Evolutionary conservation across 2,329 filamentous ascomycete genomes (phyloP).

Genomic region (Didymella sp.): DNA sequence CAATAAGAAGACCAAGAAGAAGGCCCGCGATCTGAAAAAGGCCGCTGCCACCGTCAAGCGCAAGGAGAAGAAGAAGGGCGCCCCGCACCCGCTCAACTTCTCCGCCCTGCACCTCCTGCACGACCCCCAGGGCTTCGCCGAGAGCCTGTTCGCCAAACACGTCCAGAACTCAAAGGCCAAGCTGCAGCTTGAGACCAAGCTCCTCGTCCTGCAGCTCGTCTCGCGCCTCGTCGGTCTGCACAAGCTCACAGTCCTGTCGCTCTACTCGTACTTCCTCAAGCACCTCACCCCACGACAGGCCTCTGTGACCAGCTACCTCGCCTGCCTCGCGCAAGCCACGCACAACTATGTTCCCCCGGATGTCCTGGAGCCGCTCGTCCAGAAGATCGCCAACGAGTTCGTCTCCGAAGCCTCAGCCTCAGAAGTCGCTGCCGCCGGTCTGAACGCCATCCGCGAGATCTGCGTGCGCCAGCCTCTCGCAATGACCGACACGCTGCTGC

Average conservation of each 20-base stretch:
- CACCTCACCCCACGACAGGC: constrained; percentile 85
- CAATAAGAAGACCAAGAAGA: constrained; percentile 97
- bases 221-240: constrained; percentile 91
- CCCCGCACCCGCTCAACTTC: constrained; percentile 91
- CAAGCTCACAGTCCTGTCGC: constrained; percentile 84
- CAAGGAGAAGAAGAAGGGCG: constrained; percentile 83
- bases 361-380: constrained; percentile 84
- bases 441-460: constrained; percentile 94
- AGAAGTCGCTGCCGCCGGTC: constrained; percentile 88
- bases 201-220: constrained; percentile 88
- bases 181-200: constrained; percentile 84
- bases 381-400: constrained; percentile 98
- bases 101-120: constrained; percentile 92
- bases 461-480: constrained; percentile 92
- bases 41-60: constrained; percentile 82
- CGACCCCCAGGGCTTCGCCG: constrained; percentile 92
- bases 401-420: constrained; percentile 91
- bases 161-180: constrained; percentile 85
- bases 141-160: constrained; percentile 88
- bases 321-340: constrained; percentile 88
- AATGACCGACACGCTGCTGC: constrained; percentile 93
- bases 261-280: constrained; percentile 97
- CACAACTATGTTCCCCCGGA: constrained; percentile 93
- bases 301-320: constrained; percentile 90
- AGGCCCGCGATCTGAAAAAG: constrained; percentile 76